Conservation (phyloP, 495 filamentous ascomycete genomes). For the Geoglossum glabrum region DNA sequence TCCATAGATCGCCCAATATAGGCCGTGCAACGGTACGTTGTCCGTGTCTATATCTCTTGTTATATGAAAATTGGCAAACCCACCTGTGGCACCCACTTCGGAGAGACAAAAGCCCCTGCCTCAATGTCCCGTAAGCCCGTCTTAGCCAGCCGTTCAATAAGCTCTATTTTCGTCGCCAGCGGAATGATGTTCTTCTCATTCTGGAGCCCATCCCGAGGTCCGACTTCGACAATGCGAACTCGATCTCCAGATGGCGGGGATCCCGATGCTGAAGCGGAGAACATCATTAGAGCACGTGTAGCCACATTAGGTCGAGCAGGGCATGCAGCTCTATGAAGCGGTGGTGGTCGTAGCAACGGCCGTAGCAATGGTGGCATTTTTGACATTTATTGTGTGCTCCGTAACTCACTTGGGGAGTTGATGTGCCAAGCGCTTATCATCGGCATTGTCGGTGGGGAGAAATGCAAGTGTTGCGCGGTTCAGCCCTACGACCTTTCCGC, state of each 20-base stretch:
- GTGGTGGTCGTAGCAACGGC: too few species aligned
- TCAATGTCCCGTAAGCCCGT: constrained; percentile 79
- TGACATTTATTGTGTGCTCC: background rate
- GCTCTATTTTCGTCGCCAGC: constrained; percentile 63
- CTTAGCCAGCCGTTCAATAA: constrained; percentile 60
- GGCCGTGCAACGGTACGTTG: background rate
- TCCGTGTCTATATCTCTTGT: background rate
- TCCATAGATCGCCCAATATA: background rate
- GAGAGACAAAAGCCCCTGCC: constrained; percentile 83
- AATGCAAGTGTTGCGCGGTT: background rate
- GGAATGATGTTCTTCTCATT: constrained; percentile 79
- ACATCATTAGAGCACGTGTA: background rate
- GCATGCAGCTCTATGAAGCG: background rate
- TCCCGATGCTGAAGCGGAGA: background rate
- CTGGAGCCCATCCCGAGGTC: constrained; percentile 83
- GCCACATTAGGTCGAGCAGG: background rate
- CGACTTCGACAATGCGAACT: constrained; percentile 69
- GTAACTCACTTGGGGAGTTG: too few species aligned
- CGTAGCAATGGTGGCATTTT: background rate
- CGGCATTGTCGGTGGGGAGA: background rate
- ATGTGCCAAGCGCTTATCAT: background rate
- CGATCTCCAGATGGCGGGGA: constrained; percentile 9
- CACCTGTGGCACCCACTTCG: constrained; percentile 97
- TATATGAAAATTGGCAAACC: constrained; percentile 2
- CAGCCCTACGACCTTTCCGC: background rate